A percentile compares a stretch with the other conserved stretches of the same genome.
Conservation (phyloP, 2,329 filamentous ascomycete species). For the Cryphonectria naterciae region DNA sequence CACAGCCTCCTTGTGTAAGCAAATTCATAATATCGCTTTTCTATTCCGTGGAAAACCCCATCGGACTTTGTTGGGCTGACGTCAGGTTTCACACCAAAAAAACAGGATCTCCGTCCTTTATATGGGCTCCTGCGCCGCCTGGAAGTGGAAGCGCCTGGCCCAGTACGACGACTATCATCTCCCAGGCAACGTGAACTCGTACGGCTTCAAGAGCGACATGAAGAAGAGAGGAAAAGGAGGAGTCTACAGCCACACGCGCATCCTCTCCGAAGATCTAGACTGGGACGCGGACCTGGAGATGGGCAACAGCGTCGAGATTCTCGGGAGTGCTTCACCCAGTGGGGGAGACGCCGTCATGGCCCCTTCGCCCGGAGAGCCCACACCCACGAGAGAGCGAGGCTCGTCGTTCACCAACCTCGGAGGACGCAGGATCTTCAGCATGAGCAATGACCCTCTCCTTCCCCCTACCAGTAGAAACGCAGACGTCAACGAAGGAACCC, state of each 20-base stretch:
- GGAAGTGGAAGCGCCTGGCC: slow-evolving; percentile 52
- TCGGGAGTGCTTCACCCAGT: slow-evolving; percentile 26
- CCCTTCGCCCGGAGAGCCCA: slow-evolving; percentile 23
- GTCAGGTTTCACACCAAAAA: background rate
- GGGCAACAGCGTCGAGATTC: slow-evolving; percentile 33
- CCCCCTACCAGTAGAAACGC: slow-evolving; percentile 2
- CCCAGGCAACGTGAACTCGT: slow-evolving; percentile 53
- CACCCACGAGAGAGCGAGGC: slow-evolving; percentile 15
- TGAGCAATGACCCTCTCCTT: slow-evolving; percentile 7
- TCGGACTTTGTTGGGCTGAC: slow-evolving; percentile 19
- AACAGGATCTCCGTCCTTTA: slow-evolving; percentile 47
- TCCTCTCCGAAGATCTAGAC: slow-evolving; percentile 30
- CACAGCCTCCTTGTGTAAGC: slow-evolving; percentile 55
- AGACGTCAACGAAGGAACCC: slow-evolving; percentile 3
- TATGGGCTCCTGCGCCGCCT: slow-evolving; percentile 51
- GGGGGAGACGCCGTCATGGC: slow-evolving; percentile 7
- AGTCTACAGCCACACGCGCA: slow-evolving; percentile 11
- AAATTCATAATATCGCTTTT: background rate
- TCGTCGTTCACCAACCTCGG: slow-evolving; percentile 26
- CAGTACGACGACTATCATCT: slow-evolving; percentile 56
- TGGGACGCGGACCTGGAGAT: slow-evolving; percentile 32
- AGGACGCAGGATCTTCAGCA: slow-evolving; percentile 25
- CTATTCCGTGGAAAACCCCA: background rate
- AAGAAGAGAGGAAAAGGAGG: slow-evolving; percentile 17
- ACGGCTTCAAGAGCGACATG: slow-evolving; percentile 44